Base-by-base conservation (phyloP, 1,139 yeast genomes). In the Debaryomyces subglobosus region DNA sequence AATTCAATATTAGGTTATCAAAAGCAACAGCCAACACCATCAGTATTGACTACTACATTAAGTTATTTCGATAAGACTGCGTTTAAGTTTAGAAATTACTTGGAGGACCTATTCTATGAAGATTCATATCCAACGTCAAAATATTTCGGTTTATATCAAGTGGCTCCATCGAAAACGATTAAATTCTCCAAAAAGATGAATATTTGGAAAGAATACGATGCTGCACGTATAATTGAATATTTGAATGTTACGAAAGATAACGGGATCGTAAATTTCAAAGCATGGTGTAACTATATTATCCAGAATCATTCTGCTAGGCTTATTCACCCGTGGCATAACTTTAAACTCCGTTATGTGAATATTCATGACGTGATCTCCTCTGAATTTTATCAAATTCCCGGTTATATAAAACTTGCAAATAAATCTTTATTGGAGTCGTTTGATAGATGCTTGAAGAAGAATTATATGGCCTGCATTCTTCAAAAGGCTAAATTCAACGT, bases 81-180 rank as follows among this genome's bases (percentile, higher is more conserved):
- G 4, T 5, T 30, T 20, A 30, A 18, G 13, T 40, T 30, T 23
- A 40, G 32, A 10, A 10, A 27, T 12, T 39, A 39, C 21, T 40
- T 43, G 45, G 49, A 45, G 10, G 43, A 39, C n/a, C 15, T 45
- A 25, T 32, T 48, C 5, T 48, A 48, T 36, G 51, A 48, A 15
- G 43, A 32, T 4, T 42, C 45, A 20, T 39, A 45, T 9, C 39
- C 45, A 4, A 25, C 34, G 15, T 24, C 35, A 13, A 27, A 39
- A 32, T 39, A 25, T n/a, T 42, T 45, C 18, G 45, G 48, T 2
- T 42, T 48, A 13, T 48, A 30, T 30, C 35, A 20, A 20, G 25
- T 30, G 5, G 6, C 43, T 7, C 43, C 43, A 3, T 30, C 43
- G n/a, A 40, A 40, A 13, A 29, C 34, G 2, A 29, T 40, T 27